Conservation (phyloP, 163 green algal species). For the Prototheca stagnorum region DNA sequence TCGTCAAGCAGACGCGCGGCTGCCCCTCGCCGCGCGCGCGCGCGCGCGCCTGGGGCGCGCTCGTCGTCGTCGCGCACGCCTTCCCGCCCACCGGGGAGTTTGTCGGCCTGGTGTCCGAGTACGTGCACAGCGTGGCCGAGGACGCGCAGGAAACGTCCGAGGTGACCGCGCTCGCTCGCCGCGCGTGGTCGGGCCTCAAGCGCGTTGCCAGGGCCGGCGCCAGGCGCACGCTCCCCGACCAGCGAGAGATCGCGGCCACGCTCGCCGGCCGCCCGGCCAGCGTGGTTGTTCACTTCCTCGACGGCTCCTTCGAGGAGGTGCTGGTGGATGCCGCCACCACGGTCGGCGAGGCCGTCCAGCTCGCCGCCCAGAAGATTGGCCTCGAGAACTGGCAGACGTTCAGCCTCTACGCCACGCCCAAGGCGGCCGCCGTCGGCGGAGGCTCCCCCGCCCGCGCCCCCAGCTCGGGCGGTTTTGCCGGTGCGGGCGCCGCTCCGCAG, state of each 20-base stretch:
- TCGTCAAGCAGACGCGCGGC: conserved; percentile 80
- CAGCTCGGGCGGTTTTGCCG: no score
- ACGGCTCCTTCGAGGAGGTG: conserved; percentile 93
- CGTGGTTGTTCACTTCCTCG: conserved; percentile 85
- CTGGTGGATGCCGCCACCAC: conserved; percentile 45
- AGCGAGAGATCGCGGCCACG: conserved; percentile 78
- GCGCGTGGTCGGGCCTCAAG: conserved; percentile 68
- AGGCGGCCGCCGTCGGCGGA: conserved; percentile 6
- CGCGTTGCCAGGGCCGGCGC: conserved; percentile 65
- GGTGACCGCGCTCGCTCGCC: conserved; percentile 31
- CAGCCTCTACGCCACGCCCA: conserved; percentile 70
- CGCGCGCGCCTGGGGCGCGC: conserved; percentile 70
- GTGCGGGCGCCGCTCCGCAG: no score
- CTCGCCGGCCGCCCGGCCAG: conserved; percentile 41
- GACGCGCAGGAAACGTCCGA: conserved; percentile 29
- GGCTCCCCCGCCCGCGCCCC: not conserved
- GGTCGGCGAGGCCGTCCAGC: conserved; percentile 75
- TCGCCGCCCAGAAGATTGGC: conserved; percentile 74
- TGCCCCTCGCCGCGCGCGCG: conserved; percentile 26
- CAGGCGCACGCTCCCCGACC: conserved; percentile 59
- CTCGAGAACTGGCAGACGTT: conserved; percentile 90
- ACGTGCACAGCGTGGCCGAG: conserved; percentile 35
- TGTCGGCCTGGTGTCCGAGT: conserved; percentile 62
- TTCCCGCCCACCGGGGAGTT: conserved; percentile 84
- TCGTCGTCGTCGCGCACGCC: conserved; percentile 60